phyloP scores from a whole-genome alignment of 345 rosid species.

The Kernera saxatilis region DNA sequence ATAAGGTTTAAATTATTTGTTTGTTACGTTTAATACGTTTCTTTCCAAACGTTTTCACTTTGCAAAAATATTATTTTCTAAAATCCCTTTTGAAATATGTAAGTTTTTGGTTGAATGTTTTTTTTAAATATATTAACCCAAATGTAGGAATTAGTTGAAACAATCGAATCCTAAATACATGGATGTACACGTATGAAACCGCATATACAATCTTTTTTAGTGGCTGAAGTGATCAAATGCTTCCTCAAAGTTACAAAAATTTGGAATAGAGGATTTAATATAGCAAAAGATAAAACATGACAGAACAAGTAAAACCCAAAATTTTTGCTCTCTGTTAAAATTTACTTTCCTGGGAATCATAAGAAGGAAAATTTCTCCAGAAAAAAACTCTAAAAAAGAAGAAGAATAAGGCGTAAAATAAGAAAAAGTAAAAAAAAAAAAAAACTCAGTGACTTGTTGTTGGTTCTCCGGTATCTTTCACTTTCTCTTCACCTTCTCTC shows the following conservation, averaged over 20 bases:
- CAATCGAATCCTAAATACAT: background rate
- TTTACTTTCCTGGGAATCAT: slow-evolving; percentile 39
- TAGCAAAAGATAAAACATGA: background rate
- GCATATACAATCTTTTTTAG: background rate
- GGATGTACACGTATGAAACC: slow-evolving; percentile 1
- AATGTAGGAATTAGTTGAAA: background rate
- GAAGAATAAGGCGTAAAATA: background rate
- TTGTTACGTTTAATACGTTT: background rate
- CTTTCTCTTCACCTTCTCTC: slow-evolving; percentile 33
- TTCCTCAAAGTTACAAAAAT: background rate
- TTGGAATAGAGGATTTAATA: background rate
- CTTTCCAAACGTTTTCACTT: background rate
- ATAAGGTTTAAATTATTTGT: background rate
- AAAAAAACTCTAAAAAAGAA: slow-evolving; percentile 6
- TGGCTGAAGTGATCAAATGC: background rate
- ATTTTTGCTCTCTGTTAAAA: slow-evolving; percentile 29
- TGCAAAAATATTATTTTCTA: background rate
- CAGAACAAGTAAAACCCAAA: slow-evolving; percentile 8
- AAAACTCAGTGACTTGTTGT: slow-evolving; percentile 26
- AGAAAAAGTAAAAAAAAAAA: background rate
- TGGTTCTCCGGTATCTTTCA: slow-evolving; percentile 30
- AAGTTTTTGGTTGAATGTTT: too few species aligned
- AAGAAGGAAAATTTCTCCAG: background rate
- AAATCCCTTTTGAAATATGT: background rate
- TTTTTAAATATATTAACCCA: background rate